Evolutionary conservation across 768 basidiomycete species (phyloP).

Genomic region (Leucocoprinus birnbaumii): DNA sequence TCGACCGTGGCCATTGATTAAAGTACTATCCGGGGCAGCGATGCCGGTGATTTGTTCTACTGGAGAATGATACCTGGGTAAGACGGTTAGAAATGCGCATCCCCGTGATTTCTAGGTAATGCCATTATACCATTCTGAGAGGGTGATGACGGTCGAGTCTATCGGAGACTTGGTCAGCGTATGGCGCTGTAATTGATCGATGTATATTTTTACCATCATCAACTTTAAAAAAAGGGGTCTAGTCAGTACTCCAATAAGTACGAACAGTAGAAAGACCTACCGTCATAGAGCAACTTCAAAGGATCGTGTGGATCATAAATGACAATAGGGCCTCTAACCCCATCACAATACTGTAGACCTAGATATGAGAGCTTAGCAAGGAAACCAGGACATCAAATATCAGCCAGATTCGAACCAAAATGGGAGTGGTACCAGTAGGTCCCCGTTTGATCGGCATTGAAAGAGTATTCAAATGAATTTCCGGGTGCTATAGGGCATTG

Average conservation of each 20-base stretch:
- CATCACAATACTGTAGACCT: slow-evolving; percentile 23
- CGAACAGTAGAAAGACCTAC: slow-evolving; percentile 12
- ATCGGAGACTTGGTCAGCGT: neutral
- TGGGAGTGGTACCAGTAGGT: slow-evolving; percentile 41
- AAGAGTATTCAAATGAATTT: slow-evolving; percentile 35
- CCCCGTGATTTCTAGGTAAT: neutral
- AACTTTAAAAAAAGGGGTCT: neutral
- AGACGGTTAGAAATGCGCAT: neutral
- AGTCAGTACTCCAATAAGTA: neutral
- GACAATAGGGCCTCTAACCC: slow-evolving; percentile 20
- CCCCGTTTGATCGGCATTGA: slow-evolving; percentile 37
- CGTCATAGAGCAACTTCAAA: slow-evolving; percentile 22
- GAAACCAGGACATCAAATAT: too few species aligned
- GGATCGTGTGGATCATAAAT: slow-evolving; percentile 21
- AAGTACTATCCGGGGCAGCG: slow-evolving; percentile 31
- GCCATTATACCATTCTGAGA: slow-evolving; percentile 42
- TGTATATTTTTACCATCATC: neutral
- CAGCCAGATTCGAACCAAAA: neutral
- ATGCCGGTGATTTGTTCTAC: slow-evolving; percentile 19
- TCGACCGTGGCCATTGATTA: slow-evolving; percentile 55
- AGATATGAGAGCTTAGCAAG: too few species aligned
- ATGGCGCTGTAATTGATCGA: too few species aligned
- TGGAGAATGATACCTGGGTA: slow-evolving; percentile 32
- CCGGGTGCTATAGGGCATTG: slow-evolving; percentile 43
- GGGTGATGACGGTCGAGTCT: slow-evolving; percentile 41